A percentile compares a stretch with the other conserved stretches of the same genome.
Conservation (phyloP, 2,329 filamentous ascomycete species). For the Phyllosticta capitalensis region DNA sequence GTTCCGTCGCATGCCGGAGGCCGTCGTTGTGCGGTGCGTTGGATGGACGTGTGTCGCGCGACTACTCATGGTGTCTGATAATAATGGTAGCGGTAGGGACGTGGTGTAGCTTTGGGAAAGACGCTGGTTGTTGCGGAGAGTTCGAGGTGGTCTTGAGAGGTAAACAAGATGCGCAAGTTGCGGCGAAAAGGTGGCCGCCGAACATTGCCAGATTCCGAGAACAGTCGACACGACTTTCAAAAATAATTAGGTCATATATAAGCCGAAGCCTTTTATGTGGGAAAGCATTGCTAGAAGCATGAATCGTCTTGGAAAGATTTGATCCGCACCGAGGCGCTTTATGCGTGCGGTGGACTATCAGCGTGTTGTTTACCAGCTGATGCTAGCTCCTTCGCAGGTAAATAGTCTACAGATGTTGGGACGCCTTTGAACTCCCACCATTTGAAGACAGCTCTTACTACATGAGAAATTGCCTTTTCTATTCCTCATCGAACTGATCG, state of each 20-base stretch:
- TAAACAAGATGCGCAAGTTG: neutral
- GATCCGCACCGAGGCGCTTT: too few species aligned
- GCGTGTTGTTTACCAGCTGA: too few species aligned
- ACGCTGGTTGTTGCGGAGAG: neutral
- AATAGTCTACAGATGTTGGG: too few species aligned
- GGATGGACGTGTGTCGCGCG: constrained; percentile 5
- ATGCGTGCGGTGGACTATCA: too few species aligned
- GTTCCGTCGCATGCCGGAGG: constrained; percentile 17
- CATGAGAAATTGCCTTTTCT: too few species aligned
- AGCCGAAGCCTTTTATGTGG: too few species aligned
- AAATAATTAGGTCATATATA: neutral
- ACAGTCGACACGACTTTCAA: neutral
- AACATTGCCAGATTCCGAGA: neutral
- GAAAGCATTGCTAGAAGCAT: too few species aligned
- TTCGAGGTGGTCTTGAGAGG: neutral
- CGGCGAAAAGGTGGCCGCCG: neutral
- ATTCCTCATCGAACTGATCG: neutral
- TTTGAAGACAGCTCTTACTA: too few species aligned
- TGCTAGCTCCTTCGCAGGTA: too few species aligned
- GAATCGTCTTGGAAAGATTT: too few species aligned
- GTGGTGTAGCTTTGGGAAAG: neutral
- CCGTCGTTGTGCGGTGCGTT: constrained; percentile 10
- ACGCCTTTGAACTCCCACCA: too few species aligned
- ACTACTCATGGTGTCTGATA: neutral
- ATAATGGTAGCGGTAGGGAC: neutral